A percentile compares a stretch with the other conserved stretches of the same genome.
phyloP scores from a whole-genome alignment of 2,329 filamentous ascomycete genomes.

The Penicillium capsulatum region DNA sequence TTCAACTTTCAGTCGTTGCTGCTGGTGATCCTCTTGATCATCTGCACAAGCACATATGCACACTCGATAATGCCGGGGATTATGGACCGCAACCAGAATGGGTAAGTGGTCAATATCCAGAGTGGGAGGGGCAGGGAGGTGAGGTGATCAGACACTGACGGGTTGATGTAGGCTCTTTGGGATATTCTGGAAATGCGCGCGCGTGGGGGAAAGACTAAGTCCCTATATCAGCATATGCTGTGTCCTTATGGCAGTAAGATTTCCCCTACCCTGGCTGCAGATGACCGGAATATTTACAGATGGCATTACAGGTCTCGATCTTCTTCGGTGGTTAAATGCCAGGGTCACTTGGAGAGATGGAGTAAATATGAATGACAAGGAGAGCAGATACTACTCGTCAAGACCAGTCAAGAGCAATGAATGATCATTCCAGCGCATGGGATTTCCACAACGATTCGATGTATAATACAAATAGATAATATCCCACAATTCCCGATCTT shows the following conservation, averaged over 20 bases:
- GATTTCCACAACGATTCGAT: conserved; percentile 25
- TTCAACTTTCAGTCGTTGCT: conserved; percentile 99
- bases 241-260: conserved; percentile 81
- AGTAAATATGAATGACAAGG: neutral
- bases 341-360: neutral
- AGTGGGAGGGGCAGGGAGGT: no score
- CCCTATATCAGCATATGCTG: conserved; percentile 95
- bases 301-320: conserved; percentile 24
- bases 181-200: conserved; percentile 92
- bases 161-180: conserved; percentile 60
- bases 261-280: neutral
- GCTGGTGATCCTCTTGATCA: conserved; percentile 86
- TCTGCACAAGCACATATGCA: conserved; percentile 92
- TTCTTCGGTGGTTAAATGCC: conserved; percentile 34
- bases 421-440: conserved; percentile 11
- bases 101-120: conserved; percentile 60
- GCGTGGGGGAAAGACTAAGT: conserved; percentile 87
- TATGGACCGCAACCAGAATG: conserved; percentile 89
- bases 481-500: conserved; percentile 12
- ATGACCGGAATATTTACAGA: conserved; percentile 5
- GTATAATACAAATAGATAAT: conserved; percentile 26
- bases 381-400: no score
- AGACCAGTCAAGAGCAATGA: no score
- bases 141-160: conserved; percentile 4
- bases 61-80: conserved; percentile 85